These are phyloP conservation scores for Achaetomium macrosporum DNA, from an alignment of 2,329 filamentous ascomycete genomes.

Conservation along the genomic window DNA sequence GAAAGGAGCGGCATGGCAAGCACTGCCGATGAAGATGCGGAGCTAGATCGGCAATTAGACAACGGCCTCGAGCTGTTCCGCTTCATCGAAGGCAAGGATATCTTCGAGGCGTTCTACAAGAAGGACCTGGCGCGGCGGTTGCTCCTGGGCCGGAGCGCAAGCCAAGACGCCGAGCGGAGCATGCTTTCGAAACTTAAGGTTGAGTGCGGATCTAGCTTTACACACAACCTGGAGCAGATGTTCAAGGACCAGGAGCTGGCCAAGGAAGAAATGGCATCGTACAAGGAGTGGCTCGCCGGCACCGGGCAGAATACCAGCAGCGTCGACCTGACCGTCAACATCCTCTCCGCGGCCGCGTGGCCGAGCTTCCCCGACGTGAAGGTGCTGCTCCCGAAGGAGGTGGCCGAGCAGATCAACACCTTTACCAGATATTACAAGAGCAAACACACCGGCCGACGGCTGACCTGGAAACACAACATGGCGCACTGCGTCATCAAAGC, in stretches of 20 bases:
- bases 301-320: constrained; percentile 36
- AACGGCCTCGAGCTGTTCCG: constrained; percentile 91
- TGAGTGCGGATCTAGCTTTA: constrained; percentile 91
- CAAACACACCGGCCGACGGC: constrained; percentile 81
- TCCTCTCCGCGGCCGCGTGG: constrained; percentile 90
- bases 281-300: constrained; percentile 62
- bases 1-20: constrained; percentile 59
- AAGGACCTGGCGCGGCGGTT: constrained; percentile 87
- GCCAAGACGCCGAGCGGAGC: constrained; percentile 88
- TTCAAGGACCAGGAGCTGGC: constrained; percentile 96
- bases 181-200: constrained; percentile 90
- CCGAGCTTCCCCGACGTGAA: constrained; percentile 74
- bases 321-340: constrained; percentile 76
- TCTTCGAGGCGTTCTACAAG: constrained; percentile 99
- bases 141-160: constrained; percentile 87
- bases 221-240: constrained; percentile 97
- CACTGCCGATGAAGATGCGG: constrained; percentile 80
- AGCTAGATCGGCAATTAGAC: constrained; percentile 87
- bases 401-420: constrained; percentile 68
- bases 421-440: constrained; percentile 83
- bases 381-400: constrained; percentile 64
- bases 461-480: constrained; percentile 91
- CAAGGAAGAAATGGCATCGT: constrained; percentile 86
- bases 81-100: constrained; percentile 94
- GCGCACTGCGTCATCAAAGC: constrained; percentile 84